phyloP scores from a whole-genome alignment of 495 filamentous ascomycete genomes.

The Hyaloscypha bicolor region DNA sequence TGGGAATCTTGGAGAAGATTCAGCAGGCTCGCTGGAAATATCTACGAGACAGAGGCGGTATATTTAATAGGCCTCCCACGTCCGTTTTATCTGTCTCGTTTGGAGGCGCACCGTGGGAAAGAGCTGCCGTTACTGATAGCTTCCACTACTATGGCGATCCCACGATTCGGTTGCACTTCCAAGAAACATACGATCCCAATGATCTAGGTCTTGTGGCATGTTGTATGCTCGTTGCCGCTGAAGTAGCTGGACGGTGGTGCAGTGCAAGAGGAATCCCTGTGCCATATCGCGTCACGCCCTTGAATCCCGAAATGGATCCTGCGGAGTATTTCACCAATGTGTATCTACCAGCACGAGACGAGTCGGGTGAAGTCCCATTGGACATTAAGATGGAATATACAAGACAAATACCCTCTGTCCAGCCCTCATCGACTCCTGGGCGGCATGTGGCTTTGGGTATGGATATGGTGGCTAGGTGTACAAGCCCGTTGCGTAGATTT shows the following conservation, averaged over 20 bases:
- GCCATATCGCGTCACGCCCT: slow-evolving; percentile 71
- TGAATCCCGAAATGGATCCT: slow-evolving; percentile 53
- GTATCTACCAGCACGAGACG: slow-evolving; percentile 37
- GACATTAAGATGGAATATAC: slow-evolving; percentile 40
- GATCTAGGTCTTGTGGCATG: slow-evolving; percentile 43
- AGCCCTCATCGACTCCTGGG: slow-evolving; percentile 52
- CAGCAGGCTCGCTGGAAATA: slow-evolving; percentile 14
- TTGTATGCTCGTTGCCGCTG: slow-evolving; percentile 79
- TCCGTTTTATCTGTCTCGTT: slow-evolving; percentile 12
- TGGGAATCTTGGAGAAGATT: slow-evolving; percentile 26
- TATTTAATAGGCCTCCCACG: neutral
- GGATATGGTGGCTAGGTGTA: slow-evolving; percentile 74
- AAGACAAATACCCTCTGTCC: slow-evolving; percentile 51
- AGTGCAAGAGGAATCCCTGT: slow-evolving; percentile 73
- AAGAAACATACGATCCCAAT: neutral
- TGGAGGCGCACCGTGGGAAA: slow-evolving; percentile 1
- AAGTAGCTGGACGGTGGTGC: slow-evolving; percentile 74
- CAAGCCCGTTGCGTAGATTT: slow-evolving; percentile 84
- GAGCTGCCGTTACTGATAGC: neutral
- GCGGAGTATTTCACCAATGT: slow-evolving; percentile 35
- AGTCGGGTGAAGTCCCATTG: slow-evolving; percentile 32
- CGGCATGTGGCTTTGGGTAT: slow-evolving; percentile 64
- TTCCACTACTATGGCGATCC: slow-evolving; percentile 21
- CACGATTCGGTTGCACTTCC: slow-evolving; percentile 12
- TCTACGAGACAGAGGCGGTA: slow-evolving; percentile 17